Percentiles rank a stretch among this genome's conserved stretches.
Conservation (phyloP, 83 land plant species). For the Diphasiastrum complanatum region DNA sequence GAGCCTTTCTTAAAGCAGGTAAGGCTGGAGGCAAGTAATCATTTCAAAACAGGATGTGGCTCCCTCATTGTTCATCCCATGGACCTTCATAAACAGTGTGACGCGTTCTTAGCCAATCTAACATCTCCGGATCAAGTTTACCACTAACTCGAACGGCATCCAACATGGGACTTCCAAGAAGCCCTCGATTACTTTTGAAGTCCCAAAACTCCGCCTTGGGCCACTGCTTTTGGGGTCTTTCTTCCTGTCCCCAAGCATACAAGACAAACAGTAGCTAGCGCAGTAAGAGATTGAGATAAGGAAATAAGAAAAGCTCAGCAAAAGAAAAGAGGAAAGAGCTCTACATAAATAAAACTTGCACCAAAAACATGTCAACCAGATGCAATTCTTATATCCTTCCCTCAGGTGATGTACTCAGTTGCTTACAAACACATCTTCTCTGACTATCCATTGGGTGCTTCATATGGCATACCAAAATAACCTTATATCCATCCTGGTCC, state of each 20-base stretch:
- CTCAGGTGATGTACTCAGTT: too few relatives aligned
- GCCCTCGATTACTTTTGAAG: constrained; percentile 45
- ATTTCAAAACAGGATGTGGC: too few relatives aligned
- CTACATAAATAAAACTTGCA: not conserved
- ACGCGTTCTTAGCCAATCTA: constrained; percentile 72
- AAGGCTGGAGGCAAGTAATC: too few relatives aligned
- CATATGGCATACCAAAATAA: too few relatives aligned
- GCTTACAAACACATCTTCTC: too few relatives aligned
- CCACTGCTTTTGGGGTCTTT: constrained; percentile 57
- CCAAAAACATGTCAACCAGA: too few relatives aligned
- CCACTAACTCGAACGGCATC: constrained; percentile 52
- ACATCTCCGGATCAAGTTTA: constrained; percentile 60
- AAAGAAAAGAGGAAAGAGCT: constrained; percentile 3
- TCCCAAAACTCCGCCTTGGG: constrained; percentile 65
- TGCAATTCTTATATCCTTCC: too few relatives aligned
- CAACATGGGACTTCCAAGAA: constrained; percentile 85
- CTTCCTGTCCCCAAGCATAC: constrained; percentile 53
- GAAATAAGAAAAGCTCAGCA: too few relatives aligned
- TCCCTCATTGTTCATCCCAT: too few relatives aligned
- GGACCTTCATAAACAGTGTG: constrained; percentile 42
- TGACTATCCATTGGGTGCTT: too few relatives aligned
- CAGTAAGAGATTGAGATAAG: not conserved
- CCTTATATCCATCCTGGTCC: too few relatives aligned
- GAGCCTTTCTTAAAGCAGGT: too few relatives aligned
- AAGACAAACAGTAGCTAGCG: not conserved